Evolutionary conservation across 768 basidiomycete species (phyloP).

Genomic region (Termitomyces sp.): DNA sequence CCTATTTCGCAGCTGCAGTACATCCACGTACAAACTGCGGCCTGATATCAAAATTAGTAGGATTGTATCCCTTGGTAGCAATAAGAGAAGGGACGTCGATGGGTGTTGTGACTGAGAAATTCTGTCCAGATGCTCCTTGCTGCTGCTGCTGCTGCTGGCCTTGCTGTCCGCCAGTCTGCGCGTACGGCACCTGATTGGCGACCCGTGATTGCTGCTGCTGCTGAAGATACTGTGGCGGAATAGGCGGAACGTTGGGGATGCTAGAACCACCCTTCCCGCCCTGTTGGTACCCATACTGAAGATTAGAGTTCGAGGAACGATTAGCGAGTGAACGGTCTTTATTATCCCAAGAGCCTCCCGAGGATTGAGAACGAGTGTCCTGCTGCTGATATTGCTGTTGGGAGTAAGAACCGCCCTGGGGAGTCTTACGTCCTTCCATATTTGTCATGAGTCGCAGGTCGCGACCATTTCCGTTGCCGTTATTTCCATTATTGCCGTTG

Average conservation of each 20-base stretch:
- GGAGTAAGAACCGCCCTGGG: conserved; percentile 28
- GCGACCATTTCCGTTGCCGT: conserved; percentile 34
- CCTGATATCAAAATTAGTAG: conserved; percentile 74
- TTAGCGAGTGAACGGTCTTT: conserved; percentile 55
- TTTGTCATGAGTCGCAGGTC: conserved; percentile 61
- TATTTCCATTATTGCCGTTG: conserved; percentile 36
- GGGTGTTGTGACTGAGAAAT: conserved; percentile 61
- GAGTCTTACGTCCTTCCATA: conserved; percentile 64
- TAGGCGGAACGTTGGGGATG: conserved; percentile 67
- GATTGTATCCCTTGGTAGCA: conserved; percentile 89
- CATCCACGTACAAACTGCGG: conserved; percentile 66
- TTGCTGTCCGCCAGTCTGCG: conserved; percentile 23
- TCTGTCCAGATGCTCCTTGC: conserved; percentile 26
- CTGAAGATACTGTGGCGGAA: conserved; percentile 72
- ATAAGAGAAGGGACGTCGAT: conserved; percentile 86
- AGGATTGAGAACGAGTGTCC: conserved; percentile 29
- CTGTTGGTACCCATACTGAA: conserved; percentile 62
- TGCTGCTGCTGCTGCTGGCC: conserved; percentile 16
- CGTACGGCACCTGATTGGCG: conserved; percentile 35
- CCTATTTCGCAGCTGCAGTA: background rate
- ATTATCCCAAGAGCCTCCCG: conserved; percentile 56
- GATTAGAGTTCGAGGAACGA: conserved; percentile 66
- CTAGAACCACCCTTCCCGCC: conserved; percentile 32
- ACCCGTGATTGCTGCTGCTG: conserved; percentile 45
- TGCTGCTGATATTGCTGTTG: conserved; percentile 36